Conservation (phyloP, 345 rosid species). For the Zanthoxylum bungeanum region DNA sequence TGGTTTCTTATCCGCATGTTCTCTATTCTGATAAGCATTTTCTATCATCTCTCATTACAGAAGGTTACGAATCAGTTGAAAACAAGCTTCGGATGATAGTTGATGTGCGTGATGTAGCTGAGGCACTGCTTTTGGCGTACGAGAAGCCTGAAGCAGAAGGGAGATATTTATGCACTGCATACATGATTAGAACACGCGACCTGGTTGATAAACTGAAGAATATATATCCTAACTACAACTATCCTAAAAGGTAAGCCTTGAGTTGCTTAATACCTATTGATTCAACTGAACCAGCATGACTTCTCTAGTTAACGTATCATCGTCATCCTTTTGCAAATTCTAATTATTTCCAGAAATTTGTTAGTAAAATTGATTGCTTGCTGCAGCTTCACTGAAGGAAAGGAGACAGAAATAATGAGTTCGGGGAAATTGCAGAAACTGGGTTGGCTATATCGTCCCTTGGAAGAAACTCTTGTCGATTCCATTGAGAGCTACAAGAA, state of each 20-base stretch:
- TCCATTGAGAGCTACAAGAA: slow-evolving; percentile 50
- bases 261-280: too few species aligned
- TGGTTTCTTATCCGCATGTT: neutral
- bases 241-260: slow-evolving; percentile 43
- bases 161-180: slow-evolving; percentile 50
- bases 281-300: neutral
- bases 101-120: slow-evolving; percentile 37
- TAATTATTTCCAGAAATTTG: neutral
- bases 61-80: slow-evolving; percentile 37
- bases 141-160: slow-evolving; percentile 49
- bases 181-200: slow-evolving; percentile 17
- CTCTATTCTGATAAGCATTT: neutral
- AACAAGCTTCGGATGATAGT: slow-evolving; percentile 29
- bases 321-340: neutral
- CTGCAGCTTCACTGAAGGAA: neutral
- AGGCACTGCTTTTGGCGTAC: slow-evolving; percentile 43
- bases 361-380: neutral
- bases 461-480: slow-evolving; percentile 62
- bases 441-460: slow-evolving; percentile 51
- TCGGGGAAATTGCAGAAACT: slow-evolving; percentile 48
- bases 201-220: slow-evolving; percentile 49
- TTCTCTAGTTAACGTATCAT: neutral
- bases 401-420: neutral
- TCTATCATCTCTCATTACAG: slow-evolving; percentile 17
- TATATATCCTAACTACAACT: slow-evolving; percentile 51